Conservation (phyloP, 1,284 basidiomycete genomes). For the Anthracocystis walkeri region DNA sequence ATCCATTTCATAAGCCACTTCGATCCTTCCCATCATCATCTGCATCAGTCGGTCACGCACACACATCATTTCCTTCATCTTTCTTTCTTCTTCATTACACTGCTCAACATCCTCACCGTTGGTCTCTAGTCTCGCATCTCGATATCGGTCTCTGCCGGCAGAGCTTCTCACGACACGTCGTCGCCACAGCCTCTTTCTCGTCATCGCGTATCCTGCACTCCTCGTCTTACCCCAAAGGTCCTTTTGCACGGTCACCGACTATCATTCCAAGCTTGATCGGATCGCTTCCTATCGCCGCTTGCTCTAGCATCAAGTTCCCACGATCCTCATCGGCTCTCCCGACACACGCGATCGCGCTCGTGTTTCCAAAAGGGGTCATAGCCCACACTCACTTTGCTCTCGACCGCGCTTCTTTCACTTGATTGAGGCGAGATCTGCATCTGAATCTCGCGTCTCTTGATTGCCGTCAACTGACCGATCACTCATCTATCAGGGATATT, state of each 20-base stretch:
- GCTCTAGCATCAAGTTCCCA: neutral
- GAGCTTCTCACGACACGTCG: conserved; percentile 6
- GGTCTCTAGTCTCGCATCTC: conserved; percentile 1
- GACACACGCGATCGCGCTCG: neutral
- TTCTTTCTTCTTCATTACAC: neutral
- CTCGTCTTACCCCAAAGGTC: neutral
- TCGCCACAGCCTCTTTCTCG: neutral
- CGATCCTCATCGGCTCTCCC: neutral
- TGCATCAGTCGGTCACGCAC: too few species aligned
- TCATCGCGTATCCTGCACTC: neutral
- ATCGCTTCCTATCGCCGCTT: neutral
- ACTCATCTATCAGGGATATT: too few species aligned
- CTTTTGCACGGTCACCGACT: neutral
- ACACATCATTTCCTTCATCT: neutral
- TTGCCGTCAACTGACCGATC: too few species aligned
- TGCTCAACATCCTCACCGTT: neutral
- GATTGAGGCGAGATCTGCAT: neutral
- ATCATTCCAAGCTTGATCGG: neutral
- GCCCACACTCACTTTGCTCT: neutral
- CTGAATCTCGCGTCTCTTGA: too few species aligned
- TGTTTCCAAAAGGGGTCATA: neutral
- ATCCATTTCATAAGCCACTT: too few species aligned
- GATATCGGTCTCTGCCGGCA: conserved; percentile 29
- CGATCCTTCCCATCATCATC: too few species aligned
- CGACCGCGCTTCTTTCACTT: neutral